These are phyloP conservation scores for Nemania sp. DNA, from an alignment of 2,329 filamentous ascomycete genomes.

Conservation along the genomic window DNA sequence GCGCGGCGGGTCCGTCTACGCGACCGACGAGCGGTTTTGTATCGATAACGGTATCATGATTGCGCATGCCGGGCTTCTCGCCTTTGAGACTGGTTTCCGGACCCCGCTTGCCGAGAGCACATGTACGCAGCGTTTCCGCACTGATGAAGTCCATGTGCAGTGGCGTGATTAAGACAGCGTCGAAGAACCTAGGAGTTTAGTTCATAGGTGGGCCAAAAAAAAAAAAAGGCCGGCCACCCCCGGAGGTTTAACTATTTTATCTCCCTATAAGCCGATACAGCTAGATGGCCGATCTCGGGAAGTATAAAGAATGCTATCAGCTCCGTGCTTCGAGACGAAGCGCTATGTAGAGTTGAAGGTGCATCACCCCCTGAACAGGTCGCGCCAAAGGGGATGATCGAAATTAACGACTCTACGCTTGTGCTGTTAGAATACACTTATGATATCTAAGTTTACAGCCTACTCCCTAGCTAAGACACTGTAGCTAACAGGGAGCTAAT, in stretches of 20 bases:
- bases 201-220: conserved; percentile 25
- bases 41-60: conserved; percentile 99
- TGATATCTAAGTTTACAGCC: neutral
- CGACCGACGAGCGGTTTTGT: conserved; percentile 96
- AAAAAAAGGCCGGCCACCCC: too few species aligned
- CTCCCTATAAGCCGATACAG: too few species aligned
- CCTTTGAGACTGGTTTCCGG: conserved; percentile 82
- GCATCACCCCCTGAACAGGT: neutral
- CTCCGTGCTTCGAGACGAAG: neutral
- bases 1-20: conserved; percentile 88
- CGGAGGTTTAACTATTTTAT: too few species aligned
- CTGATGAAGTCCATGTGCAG: conserved; percentile 82
- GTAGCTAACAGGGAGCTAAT: neutral
- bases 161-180: conserved; percentile 71
- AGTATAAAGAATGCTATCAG: neutral
- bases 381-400: neutral
- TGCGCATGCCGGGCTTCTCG: conserved; percentile 91
- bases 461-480: neutral
- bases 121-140: conserved; percentile 86
- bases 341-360: neutral
- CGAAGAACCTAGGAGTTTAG: neutral
- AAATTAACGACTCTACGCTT: neutral
- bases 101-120: conserved; percentile 84
- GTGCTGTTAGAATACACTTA: neutral
- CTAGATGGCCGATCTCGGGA: too few species aligned